Percentiles rank a stretch among this genome's conserved stretches.
Evolutionary conservation across 2,329 filamentous ascomycete species (phyloP).

Genomic region (Stagonosporopsis cucurbitacearum): DNA sequence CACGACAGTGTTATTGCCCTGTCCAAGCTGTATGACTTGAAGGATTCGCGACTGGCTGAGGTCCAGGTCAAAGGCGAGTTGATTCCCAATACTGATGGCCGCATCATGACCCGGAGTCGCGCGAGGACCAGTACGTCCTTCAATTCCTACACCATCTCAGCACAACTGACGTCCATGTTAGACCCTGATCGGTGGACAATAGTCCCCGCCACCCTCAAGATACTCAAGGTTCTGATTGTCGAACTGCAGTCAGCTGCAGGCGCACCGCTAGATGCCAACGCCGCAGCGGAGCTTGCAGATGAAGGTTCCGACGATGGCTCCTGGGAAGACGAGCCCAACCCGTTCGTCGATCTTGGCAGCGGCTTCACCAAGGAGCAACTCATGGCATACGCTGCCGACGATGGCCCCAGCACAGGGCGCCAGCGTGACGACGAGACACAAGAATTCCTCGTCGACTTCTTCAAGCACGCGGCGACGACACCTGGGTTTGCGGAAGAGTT

Average conservation of each 20-base stretch:
- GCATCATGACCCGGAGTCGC: slow-evolving; percentile 93
- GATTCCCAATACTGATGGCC: slow-evolving; percentile 72
- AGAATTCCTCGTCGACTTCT: slow-evolving; percentile 82
- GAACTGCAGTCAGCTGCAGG: slow-evolving; percentile 85
- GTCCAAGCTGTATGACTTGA: slow-evolving; percentile 86
- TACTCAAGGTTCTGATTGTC: slow-evolving; percentile 92
- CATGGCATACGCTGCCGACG: slow-evolving; percentile 73
- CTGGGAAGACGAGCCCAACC: slow-evolving; percentile 86
- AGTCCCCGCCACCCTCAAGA: slow-evolving; percentile 88
- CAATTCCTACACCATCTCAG: neutral
- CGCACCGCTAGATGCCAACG: slow-evolving; percentile 61
- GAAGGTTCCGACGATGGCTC: slow-evolving; percentile 68
- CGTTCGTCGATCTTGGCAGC: slow-evolving; percentile 72
- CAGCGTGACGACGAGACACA: slow-evolving; percentile 90
- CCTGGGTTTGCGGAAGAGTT: slow-evolving; percentile 63
- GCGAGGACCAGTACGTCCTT: slow-evolving; percentile 73
- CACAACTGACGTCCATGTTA: slow-evolving; percentile 43
- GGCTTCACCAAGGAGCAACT: slow-evolving; percentile 67
- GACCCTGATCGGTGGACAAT: slow-evolving; percentile 90
- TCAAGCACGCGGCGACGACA: slow-evolving; percentile 63
- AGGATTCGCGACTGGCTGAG: slow-evolving; percentile 78
- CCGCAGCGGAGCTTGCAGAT: slow-evolving; percentile 68
- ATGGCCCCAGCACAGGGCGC: slow-evolving; percentile 58
- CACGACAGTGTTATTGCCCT: slow-evolving; percentile 79
- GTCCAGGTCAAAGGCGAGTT: slow-evolving; percentile 91